Conservation (phyloP, 495 filamentous ascomycete genomes). For the Penicillium malachiteum region DNA sequence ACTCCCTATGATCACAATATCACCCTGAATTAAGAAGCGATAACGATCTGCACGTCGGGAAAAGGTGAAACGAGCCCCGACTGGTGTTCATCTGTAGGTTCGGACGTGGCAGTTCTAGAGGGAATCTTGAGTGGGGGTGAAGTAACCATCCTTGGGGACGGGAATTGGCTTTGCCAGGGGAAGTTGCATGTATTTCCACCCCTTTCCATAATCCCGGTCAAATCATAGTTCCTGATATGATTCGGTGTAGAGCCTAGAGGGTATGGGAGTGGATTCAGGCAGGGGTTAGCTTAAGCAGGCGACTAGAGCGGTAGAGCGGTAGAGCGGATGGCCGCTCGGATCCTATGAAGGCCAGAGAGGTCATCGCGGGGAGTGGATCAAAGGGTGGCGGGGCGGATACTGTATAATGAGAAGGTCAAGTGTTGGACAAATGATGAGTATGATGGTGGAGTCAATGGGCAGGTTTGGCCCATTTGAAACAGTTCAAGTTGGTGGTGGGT, state of each 20-base stretch:
- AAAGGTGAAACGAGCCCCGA: slow-evolving; percentile 15
- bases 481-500: neutral
- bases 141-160: neutral
- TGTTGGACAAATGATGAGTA: slow-evolving; percentile 14
- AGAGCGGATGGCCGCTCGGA: neutral
- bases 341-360: slow-evolving; percentile 26
- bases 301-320: neutral
- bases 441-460: slow-evolving; percentile 5
- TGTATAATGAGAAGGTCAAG: slow-evolving; percentile 1
- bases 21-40: neutral
- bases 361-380: slow-evolving; percentile 35
- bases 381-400: neutral
- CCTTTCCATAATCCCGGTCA: neutral
- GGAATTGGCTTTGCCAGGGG: neutral
- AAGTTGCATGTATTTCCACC: no score
- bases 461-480: slow-evolving; percentile 1
- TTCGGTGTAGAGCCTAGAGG: slow-evolving; percentile 30
- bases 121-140: neutral
- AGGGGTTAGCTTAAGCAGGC: slow-evolving; percentile 13
- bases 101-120: neutral
- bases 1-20: neutral
- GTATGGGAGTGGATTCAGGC: slow-evolving; percentile 2
- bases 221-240: slow-evolving; percentile 14
- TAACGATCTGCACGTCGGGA: slow-evolving; percentile 19
- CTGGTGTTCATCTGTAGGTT: neutral